Conservation (phyloP, 2,329 filamentous ascomycete species). For the Cladophialophora bantiana region DNA sequence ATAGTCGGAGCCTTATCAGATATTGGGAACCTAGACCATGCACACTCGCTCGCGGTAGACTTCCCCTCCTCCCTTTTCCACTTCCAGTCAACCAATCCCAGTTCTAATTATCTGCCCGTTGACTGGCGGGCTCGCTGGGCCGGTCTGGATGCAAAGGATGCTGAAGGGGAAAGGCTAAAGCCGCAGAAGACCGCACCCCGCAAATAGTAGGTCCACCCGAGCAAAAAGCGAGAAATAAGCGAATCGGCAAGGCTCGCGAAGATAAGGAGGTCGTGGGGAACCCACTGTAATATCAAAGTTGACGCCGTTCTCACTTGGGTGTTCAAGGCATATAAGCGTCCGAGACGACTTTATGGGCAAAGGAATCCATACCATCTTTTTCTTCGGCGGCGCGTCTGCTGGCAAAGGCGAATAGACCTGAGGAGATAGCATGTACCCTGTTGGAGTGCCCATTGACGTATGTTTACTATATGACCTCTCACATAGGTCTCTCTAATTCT, state of each 20-base stretch:
- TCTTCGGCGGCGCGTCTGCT: background rate
- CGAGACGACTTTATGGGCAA: background rate
- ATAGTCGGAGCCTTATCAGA: constrained; percentile 4
- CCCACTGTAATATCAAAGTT: background rate
- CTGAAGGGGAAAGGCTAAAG: background rate
- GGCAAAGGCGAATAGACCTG: background rate
- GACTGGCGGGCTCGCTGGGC: background rate
- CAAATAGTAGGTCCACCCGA: constrained; percentile 18
- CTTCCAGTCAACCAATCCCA: background rate
- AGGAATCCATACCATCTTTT: background rate
- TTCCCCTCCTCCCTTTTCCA: background rate
- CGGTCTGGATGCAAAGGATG: background rate
- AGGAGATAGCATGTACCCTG: background rate
- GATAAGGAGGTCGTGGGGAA: constrained; percentile 13
- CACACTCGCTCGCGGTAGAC: background rate
- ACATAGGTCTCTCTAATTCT: background rate
- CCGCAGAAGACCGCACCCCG: constrained; percentile 16
- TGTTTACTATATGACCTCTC: background rate
- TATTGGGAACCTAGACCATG: background rate
- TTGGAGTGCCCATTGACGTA: background rate
- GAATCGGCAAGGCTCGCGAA: constrained; percentile 15
- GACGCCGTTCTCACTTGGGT: background rate
- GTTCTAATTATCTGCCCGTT: background rate
- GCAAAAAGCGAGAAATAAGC: constrained; percentile 10
- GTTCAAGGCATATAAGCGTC: background rate